A percentile compares a stretch with the other conserved stretches of the same genome.
These are phyloP conservation scores for Sechiopsis laciniata DNA, from an alignment of 306 rosid species.

Conservation along the genomic window DNA sequence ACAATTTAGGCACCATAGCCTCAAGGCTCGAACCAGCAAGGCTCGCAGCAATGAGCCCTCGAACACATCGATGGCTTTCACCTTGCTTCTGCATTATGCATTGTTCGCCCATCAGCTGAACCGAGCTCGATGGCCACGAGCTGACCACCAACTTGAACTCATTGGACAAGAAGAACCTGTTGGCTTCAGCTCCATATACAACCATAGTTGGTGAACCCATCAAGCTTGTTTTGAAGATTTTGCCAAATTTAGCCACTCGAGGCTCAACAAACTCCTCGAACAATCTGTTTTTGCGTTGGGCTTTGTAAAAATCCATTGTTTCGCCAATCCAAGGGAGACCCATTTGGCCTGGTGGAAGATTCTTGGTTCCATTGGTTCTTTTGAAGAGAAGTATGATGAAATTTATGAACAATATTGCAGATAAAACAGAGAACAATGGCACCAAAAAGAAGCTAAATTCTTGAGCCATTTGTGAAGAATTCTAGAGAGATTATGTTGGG, in stretches of 20 bases:
- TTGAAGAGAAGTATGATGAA: conserved; percentile 30
- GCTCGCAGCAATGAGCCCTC: conserved; percentile 40
- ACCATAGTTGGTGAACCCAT: conserved; percentile 81
- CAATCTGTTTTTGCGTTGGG: conserved; percentile 49
- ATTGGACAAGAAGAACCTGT: conserved; percentile 52
- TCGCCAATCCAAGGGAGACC: conserved; percentile 75
- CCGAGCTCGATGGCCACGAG: conserved; percentile 77
- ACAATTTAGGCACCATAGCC: conserved; percentile 48
- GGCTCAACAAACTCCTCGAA: conserved; percentile 57
- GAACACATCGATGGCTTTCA: conserved; percentile 53
- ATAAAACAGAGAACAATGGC: conserved; percentile 30
- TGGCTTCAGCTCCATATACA: conserved; percentile 70
- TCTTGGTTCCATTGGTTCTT: conserved; percentile 25
- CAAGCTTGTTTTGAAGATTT: conserved; percentile 65
- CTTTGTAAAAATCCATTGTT: conserved; percentile 71
- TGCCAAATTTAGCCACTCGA: conserved; percentile 43
- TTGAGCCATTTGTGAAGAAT: conserved; percentile 33
- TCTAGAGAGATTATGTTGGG: not conserved
- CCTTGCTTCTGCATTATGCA: conserved; percentile 75
- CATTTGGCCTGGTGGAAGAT: conserved; percentile 65
- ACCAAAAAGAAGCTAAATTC: conserved; percentile 23
- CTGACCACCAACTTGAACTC: conserved; percentile 84
- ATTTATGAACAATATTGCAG: conserved; percentile 25
- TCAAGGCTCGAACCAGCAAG: conserved; percentile 52
- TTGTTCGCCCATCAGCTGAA: conserved; percentile 78